phyloP scores from a whole-genome alignment of 331 rosid species.

The Prunus yedoensis region DNA sequence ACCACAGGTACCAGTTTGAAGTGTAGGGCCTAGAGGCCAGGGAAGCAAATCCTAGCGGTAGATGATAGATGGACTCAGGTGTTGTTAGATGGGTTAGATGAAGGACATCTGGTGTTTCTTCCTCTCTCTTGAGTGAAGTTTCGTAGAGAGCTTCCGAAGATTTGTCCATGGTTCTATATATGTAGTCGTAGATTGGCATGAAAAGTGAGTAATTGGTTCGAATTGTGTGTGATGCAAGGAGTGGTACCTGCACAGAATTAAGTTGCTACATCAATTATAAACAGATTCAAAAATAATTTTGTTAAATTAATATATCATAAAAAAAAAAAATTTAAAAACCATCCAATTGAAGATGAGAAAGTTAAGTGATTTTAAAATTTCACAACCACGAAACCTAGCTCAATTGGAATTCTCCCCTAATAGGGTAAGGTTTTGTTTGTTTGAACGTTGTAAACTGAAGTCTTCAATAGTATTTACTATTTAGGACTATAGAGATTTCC shows the following conservation, averaged over 20 bases:
- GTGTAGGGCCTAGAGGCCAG: conserved; percentile 62
- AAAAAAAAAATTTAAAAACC: too few relatives aligned
- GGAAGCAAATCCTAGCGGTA: conserved; percentile 59
- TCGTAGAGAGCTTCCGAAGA: conserved; percentile 40
- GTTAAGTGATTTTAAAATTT: too few relatives aligned
- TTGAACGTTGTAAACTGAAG: too few relatives aligned
- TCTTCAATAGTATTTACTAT: too few relatives aligned
- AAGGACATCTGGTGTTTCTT: conserved; percentile 47
- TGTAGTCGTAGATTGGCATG: conserved; percentile 82
- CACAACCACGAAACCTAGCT: too few relatives aligned
- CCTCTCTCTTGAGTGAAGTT: conserved; percentile 45
- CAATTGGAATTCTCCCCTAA: too few relatives aligned
- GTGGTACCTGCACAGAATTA: conserved; percentile 47
- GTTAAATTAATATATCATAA: too few relatives aligned
- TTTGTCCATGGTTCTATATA: conserved; percentile 68
- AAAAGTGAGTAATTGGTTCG: conserved; percentile 69
- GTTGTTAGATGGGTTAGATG: conserved; percentile 77
- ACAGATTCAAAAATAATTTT: too few relatives aligned
- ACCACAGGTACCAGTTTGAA: conserved; percentile 49
- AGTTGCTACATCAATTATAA: too few relatives aligned
- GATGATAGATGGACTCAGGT: conserved; percentile 67
- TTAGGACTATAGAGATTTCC: too few relatives aligned
- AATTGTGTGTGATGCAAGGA: conserved; percentile 83
- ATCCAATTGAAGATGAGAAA: too few relatives aligned
- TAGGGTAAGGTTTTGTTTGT: too few relatives aligned